Evolutionary conservation across 257 asterid species (phyloP).

Genomic region (Cinchona pubescens): DNA sequence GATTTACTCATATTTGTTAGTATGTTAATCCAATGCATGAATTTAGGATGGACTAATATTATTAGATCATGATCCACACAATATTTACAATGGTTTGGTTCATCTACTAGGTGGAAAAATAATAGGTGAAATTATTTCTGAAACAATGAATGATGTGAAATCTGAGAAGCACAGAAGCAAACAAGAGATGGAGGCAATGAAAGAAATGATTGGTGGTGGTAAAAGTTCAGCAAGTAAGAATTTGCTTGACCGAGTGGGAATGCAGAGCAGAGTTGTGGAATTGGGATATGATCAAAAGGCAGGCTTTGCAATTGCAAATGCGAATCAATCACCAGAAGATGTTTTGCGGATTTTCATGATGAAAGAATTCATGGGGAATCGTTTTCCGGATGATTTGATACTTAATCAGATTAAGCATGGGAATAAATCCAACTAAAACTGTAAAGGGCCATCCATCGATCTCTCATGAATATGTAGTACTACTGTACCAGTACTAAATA

Average conservation of each 20-base stretch:
- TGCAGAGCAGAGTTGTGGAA: constrained; percentile 10
- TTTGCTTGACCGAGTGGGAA: constrained; percentile 14
- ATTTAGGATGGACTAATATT: too few species aligned
- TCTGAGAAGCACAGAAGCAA: constrained; percentile 27
- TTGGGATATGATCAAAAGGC: neutral
- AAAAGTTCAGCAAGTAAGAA: neutral
- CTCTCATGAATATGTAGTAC: too few species aligned
- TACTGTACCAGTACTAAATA: too few species aligned
- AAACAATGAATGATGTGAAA: too few species aligned
- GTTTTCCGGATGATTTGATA: constrained; percentile 26
- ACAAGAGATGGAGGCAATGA: constrained; percentile 7
- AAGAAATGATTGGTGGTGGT: neutral
- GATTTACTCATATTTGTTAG: too few species aligned
- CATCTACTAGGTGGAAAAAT: constrained; percentile 32
- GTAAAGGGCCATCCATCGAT: neutral
- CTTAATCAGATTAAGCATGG: constrained; percentile 25
- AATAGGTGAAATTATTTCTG: too few species aligned
- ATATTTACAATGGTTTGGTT: too few species aligned
- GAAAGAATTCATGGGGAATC: constrained; percentile 32
- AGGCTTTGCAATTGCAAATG: neutral
- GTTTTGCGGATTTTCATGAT: constrained; percentile 35
- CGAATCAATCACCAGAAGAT: constrained; percentile 31
- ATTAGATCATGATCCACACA: too few species aligned
- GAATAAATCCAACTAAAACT: constrained; percentile 22
- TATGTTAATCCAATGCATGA: too few species aligned